These are phyloP conservation scores for Ceratonia siliqua DNA, from an alignment of 306 rosid genomes.

Conservation along the genomic window DNA sequence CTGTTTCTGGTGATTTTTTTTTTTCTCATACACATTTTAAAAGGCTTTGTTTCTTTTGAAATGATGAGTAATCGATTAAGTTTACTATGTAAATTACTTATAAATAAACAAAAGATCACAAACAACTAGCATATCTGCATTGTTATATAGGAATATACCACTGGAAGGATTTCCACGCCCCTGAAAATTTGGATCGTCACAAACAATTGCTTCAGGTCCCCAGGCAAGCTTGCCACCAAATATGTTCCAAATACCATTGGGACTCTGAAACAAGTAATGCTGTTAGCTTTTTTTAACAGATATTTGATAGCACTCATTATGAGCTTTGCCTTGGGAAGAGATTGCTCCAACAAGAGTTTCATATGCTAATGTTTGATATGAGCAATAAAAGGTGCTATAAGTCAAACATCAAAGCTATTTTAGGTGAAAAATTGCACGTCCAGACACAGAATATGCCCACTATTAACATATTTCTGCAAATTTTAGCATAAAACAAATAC, in stretches of 20 bases:
- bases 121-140: background rate
- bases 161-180: slow-evolving; percentile 78
- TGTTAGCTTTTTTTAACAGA: slow-evolving; percentile 15
- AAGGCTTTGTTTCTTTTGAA: slow-evolving; percentile 16
- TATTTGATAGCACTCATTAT: background rate
- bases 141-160: slow-evolving; percentile 47
- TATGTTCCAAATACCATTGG: slow-evolving; percentile 85
- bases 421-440: background rate
- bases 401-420: slow-evolving; percentile 8
- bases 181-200: slow-evolving; percentile 77
- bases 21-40: slow-evolving; percentile 1
- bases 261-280: slow-evolving; percentile 57
- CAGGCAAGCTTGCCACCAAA: slow-evolving; percentile 77
- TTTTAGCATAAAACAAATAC: background rate
- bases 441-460: background rate
- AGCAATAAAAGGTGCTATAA: background rate
- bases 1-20: slow-evolving; percentile 13
- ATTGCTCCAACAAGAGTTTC: slow-evolving; percentile 18
- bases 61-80: slow-evolving; percentile 21
- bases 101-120: background rate
- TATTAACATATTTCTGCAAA: background rate
- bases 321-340: slow-evolving; percentile 17
- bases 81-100: slow-evolving; percentile 12
- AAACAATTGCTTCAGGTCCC: slow-evolving; percentile 87
- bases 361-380: slow-evolving; percentile 10